Base-by-base conservation (phyloP, 176 grass and related monocot genomes). In the Urochloa ruziziensis region DNA sequence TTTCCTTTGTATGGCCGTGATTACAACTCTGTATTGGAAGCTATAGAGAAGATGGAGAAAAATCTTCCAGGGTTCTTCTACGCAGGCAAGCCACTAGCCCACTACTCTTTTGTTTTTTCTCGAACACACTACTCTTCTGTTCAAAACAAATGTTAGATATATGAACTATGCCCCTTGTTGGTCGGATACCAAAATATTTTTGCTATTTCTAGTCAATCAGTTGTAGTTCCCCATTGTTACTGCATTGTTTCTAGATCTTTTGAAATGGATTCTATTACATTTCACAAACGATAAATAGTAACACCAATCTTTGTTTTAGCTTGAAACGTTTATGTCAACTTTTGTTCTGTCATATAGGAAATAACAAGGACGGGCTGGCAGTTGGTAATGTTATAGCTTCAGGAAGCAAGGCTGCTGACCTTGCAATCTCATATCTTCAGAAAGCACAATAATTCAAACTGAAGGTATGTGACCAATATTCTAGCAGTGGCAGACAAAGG, bases 21-120 rank as follows among this genome's bases (percentile, higher is more conserved):
- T 64, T 99, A 99, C 73, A 80, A 79, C 77, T 82, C 78, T 8
- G 89, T 95, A 62, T 68, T 99, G 83, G 83, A 96, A 84, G 93
- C 91, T 80, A 99, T 99, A 81, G 96, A 88, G 67, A 99, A 94
- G 83, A 94, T 99, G 96, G 93, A 99, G 87, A 84, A 88, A 68
- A 88, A 94, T 64, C 93, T 99, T 62, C 96, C 91, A 28, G 96
- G 96, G 73, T 99, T 99, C 87, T 94, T 99, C 85, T 94, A 95
- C 59, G 96, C 96, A 92, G 96, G 96, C 84, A 99, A 92, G 84
- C 80, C 42, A 84, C 88, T 56, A 39, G 33, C 82, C 80, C 42
- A 84, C 88, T 56, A 39, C 28, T 12, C 71, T 73, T 35, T 21
- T 42, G n/a, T n/a, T n/a, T n/a, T n/a, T n/a, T n/a, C n/a, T n/a